phyloP scores from a whole-genome alignment of 495 filamentous ascomycete species.

The Glonium stellatum region DNA sequence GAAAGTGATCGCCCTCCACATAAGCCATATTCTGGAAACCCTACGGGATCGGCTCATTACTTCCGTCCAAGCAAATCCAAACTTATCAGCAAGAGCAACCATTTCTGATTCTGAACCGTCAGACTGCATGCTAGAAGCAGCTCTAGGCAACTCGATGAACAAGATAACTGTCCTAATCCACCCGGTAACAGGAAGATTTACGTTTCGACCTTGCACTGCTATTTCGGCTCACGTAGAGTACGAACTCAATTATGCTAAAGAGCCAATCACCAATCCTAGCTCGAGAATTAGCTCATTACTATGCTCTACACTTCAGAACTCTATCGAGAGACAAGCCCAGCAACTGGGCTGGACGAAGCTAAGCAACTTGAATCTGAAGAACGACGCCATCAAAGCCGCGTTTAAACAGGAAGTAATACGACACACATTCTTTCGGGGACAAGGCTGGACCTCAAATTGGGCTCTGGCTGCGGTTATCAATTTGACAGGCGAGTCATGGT shows the following conservation, averaged over 20 bases:
- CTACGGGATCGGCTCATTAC: constrained; percentile 52
- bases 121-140: constrained; percentile 59
- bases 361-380: constrained; percentile 5
- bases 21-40: constrained; percentile 54
- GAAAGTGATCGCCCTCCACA: constrained; percentile 67
- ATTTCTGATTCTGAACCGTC: constrained; percentile 51
- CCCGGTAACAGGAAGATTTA: constrained; percentile 44
- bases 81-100: constrained; percentile 28
- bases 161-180: constrained; percentile 59
- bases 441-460: constrained; percentile 32
- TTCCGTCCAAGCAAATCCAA: constrained; percentile 42
- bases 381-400: constrained; percentile 23
- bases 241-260: constrained; percentile 21
- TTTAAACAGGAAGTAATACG: constrained; percentile 29
- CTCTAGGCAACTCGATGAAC: constrained; percentile 52
- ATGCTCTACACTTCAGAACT: constrained; percentile 19
- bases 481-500: constrained; percentile 33
- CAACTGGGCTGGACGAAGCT: constrained; percentile 29
- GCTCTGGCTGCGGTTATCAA: constrained; percentile 29
- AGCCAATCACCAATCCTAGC: constrained; percentile 14
- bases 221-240: constrained; percentile 40
- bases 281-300: constrained; percentile 19
- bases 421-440: constrained; percentile 24
- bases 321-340: constrained; percentile 25
- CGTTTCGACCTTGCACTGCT: constrained; percentile 32